phyloP scores from a whole-genome alignment of 768 basidiomycete genomes.

The Lentinula boryana region DNA sequence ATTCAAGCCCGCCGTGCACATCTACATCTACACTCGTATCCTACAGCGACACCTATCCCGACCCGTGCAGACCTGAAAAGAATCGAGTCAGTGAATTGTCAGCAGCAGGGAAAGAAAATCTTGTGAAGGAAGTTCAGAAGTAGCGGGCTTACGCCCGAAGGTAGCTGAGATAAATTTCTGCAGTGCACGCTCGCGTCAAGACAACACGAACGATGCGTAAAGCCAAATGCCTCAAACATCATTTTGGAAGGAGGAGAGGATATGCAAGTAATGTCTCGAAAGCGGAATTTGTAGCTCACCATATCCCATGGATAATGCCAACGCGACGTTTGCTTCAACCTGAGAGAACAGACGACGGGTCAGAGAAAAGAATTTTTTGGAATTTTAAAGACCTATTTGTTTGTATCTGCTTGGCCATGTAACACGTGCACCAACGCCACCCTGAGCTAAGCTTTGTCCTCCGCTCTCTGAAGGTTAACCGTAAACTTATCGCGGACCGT shows the following conservation, averaged over 20 bases:
- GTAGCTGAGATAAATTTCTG: constrained; percentile 90
- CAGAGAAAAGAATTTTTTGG: not conserved
- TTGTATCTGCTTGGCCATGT: not conserved
- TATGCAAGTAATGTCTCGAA: not conserved
- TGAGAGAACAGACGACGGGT: not conserved
- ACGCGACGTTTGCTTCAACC: not conserved
- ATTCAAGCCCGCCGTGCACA: too few relatives aligned
- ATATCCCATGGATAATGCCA: not conserved
- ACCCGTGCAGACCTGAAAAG: too few relatives aligned
- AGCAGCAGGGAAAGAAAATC: not conserved
- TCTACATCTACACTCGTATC: too few relatives aligned
- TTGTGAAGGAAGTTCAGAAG: not conserved
- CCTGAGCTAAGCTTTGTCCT: too few relatives aligned
- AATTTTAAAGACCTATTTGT: not conserved
- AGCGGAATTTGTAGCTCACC: not conserved
- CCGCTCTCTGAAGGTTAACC: too few relatives aligned
- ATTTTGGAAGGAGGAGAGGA: constrained; percentile 21
- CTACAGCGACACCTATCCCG: too few relatives aligned
- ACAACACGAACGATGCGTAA: constrained; percentile 42
- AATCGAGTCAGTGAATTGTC: too few relatives aligned
- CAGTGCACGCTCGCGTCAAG: constrained; percentile 46
- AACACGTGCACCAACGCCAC: not conserved
- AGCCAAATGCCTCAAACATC: constrained; percentile 97
- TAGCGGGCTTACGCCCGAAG: constrained; percentile 46
- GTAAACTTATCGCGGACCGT: not conserved